A percentile compares a stretch with the other conserved stretches of the same genome.
Conservation (phyloP, 176 grass and related monocot species). For the Poa pratensis region DNA sequence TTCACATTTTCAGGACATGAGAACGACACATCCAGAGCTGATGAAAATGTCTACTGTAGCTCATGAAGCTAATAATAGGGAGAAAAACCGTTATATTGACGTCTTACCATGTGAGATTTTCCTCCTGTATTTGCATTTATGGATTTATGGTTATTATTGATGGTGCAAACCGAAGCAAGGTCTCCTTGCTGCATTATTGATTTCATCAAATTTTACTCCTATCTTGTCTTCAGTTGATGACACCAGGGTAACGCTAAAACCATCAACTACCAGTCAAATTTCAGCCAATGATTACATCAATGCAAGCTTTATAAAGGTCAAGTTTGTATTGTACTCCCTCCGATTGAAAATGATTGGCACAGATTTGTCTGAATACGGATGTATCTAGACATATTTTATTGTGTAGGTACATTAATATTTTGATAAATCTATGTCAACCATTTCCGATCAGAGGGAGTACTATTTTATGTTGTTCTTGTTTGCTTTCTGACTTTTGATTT, state of each 20-base stretch:
- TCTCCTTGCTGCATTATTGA: conserved; percentile 5
- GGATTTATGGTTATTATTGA: conserved; percentile 26
- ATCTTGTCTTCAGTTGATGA: conserved; percentile 64
- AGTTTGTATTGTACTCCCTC: neutral
- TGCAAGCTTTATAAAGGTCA: conserved; percentile 87
- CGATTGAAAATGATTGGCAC: too few species aligned
- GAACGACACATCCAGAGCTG: conserved; percentile 4
- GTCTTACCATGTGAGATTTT: conserved; percentile 78
- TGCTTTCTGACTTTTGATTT: neutral
- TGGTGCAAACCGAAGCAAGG: neutral
- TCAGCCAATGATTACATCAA: conserved; percentile 71
- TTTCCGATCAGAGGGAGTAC: too few species aligned
- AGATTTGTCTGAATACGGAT: too few species aligned
- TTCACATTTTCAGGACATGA: conserved; percentile 36
- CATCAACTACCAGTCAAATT: conserved; percentile 34
- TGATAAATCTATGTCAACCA: too few species aligned
- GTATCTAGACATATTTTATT: too few species aligned
- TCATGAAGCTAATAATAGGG: conserved; percentile 60
- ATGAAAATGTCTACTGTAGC: conserved; percentile 50
- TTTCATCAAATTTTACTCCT: conserved; percentile 17
- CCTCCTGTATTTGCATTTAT: conserved; percentile 11
- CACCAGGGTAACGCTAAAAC: conserved; percentile 63
- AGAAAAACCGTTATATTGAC: conserved; percentile 84
- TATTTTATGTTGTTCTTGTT: conserved; percentile 1
- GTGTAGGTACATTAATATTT: too few species aligned